These are phyloP conservation scores for Hydrangea macrophylla DNA, from an alignment of 148 eudicot species.

Conservation along the genomic window DNA sequence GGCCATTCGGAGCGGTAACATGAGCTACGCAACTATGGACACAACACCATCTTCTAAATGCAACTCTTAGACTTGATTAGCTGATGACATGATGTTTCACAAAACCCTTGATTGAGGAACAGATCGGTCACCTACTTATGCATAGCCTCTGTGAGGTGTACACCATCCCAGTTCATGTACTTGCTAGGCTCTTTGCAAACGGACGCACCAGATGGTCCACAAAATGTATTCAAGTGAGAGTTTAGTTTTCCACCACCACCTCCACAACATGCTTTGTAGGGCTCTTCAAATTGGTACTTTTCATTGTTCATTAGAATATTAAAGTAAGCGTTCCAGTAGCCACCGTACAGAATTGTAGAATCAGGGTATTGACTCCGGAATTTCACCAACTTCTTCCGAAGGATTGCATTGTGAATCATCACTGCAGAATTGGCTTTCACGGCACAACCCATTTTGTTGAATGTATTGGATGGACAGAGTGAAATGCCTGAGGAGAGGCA, in stretches of 20 bases:
- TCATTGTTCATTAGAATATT: slow-evolving; percentile 5
- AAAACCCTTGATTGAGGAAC: slow-evolving; percentile 30
- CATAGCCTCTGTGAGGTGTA: slow-evolving; percentile 33
- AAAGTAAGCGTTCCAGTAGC: slow-evolving; percentile 27
- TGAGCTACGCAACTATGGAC: neutral
- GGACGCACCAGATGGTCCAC: slow-evolving; percentile 23
- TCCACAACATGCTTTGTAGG: slow-evolving; percentile 32
- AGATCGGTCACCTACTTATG: slow-evolving; percentile 17
- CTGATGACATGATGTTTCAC: slow-evolving; percentile 24
- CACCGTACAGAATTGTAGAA: slow-evolving; percentile 22
- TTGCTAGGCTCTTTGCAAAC: slow-evolving; percentile 18
- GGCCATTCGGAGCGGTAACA: slow-evolving; percentile 12
- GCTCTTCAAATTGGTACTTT: slow-evolving; percentile 23
- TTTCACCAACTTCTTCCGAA: slow-evolving; percentile 8
- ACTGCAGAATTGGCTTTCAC: slow-evolving; percentile 14
- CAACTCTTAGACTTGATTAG: slow-evolving; percentile 8
- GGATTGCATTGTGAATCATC: slow-evolving; percentile 27
- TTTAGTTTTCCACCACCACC: slow-evolving; percentile 8
- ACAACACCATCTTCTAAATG: slow-evolving; percentile 1
- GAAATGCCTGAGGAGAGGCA: slow-evolving; percentile 27
- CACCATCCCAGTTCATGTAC: slow-evolving; percentile 31
- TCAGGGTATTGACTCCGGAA: neutral
- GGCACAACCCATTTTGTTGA: slow-evolving; percentile 18
- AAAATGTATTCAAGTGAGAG: slow-evolving; percentile 9
- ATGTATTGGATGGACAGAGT: neutral